A percentile compares a stretch with the other conserved stretches of the same genome.
These are phyloP conservation scores for Moesziomyces antarcticus DNA, from an alignment of 1,284 basidiomycete genomes.

Conservation along the genomic window DNA sequence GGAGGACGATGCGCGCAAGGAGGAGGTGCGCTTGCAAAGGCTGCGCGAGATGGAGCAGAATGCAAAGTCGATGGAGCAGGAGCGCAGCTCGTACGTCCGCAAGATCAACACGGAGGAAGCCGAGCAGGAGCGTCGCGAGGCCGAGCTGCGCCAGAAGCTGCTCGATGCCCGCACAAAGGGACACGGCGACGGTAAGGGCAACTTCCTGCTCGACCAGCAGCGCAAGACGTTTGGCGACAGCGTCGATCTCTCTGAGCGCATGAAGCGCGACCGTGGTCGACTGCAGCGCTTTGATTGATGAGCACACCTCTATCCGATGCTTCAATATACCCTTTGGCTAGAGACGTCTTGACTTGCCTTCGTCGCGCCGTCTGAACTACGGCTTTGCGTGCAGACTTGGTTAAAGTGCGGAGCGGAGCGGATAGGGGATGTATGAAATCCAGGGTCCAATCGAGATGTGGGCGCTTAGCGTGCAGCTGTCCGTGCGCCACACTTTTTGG, in stretches of 20 bases:
- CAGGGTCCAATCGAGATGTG: conserved; percentile 4
- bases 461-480: conserved; percentile 8
- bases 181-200: conserved; percentile 49
- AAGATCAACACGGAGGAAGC: conserved; percentile 54
- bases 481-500: neutral
- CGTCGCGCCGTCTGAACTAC: too few relatives aligned
- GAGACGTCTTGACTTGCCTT: too few relatives aligned
- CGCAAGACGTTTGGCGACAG: conserved; percentile 50
- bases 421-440: neutral
- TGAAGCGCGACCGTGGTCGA: conserved; percentile 46
- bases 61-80: conserved; percentile 75
- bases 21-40: conserved; percentile 79
- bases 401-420: neutral
- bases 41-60: conserved; percentile 85
- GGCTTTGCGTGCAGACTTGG: too few relatives aligned
- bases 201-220: conserved; percentile 61
- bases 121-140: conserved; percentile 48
- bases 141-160: conserved; percentile 48
- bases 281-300: conserved; percentile 47
- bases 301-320: neutral
- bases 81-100: conserved; percentile 70
- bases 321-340: neutral
- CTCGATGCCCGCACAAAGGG: conserved; percentile 35
- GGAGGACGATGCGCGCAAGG: conserved; percentile 55
- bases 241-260: conserved; percentile 52